A percentile compares a stretch with the other conserved stretches of the same genome.
Evolutionary conservation across 2,329 filamentous ascomycete species (phyloP).

Genomic region (Chaetothyriales sp.): DNA sequence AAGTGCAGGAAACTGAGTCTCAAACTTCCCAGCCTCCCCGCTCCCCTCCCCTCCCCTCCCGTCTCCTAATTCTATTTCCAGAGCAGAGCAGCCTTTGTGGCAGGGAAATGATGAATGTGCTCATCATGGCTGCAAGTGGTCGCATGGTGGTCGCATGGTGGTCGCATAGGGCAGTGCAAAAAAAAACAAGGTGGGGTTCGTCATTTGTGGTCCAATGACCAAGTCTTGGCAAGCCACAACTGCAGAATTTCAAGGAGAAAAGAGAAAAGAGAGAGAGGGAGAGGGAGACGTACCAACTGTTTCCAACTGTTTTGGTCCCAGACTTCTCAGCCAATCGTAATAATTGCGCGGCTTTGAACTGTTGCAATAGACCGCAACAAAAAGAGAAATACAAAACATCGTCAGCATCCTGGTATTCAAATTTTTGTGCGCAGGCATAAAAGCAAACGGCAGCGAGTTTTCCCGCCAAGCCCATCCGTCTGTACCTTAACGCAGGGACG

Average conservation of each 20-base stretch:
- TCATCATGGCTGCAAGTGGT: conserved; percentile 3
- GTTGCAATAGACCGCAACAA: conserved; percentile 8
- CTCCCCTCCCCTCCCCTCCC: neutral
- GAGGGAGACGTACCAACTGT: conserved; percentile 63
- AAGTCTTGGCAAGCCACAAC: conserved; percentile 6
- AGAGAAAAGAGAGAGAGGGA: conserved; percentile 2
- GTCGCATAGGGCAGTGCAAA: conserved; percentile 7
- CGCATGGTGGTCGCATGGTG: conserved; percentile 11
- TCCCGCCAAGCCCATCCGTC: conserved; percentile 2
- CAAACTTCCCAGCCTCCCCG: neutral
- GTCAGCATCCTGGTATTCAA: conserved; percentile 30
- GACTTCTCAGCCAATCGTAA: conserved; percentile 79
- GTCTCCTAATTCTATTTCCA: neutral
- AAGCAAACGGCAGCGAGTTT: conserved; percentile 2
- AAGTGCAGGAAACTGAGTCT: neutral
- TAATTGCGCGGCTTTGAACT: conserved; percentile 76
- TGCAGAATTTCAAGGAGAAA: too few species aligned
- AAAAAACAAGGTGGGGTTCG: neutral
- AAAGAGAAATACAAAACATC: conserved; percentile 12
- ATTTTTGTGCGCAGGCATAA: conserved; percentile 8
- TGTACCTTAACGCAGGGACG: conserved; percentile 14
- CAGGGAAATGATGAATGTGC: neutral
- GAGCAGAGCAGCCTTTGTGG: neutral
- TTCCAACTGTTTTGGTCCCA: conserved; percentile 80
- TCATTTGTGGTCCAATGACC: conserved; percentile 11